phyloP scores from a whole-genome alignment of 2,329 filamentous ascomycete species.

The Phyllosticta paracitricarpa region DNA sequence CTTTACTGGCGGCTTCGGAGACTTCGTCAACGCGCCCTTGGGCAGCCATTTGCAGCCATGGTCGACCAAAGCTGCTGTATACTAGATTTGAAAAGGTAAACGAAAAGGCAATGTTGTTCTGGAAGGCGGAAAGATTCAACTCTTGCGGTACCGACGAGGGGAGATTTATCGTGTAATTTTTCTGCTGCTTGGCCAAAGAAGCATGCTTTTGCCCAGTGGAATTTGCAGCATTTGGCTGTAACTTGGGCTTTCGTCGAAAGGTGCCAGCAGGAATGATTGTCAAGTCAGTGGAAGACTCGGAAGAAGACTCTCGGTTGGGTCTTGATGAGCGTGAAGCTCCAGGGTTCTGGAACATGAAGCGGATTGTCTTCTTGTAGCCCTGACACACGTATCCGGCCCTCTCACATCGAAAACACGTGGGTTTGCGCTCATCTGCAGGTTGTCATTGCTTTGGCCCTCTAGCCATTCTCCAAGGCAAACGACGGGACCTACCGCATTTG shows the following conservation, averaged over 20 bases:
- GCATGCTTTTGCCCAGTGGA: background rate
- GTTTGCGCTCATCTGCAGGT: conserved; percentile 13
- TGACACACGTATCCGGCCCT: conserved; percentile 13
- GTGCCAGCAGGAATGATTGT: background rate
- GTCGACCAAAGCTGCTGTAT: conserved; percentile 13
- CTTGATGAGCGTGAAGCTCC: background rate
- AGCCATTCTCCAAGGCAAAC: background rate
- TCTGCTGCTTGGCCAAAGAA: background rate
- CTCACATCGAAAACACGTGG: conserved; percentile 13
- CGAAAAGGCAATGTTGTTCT: conserved; percentile 12
- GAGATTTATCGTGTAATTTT: background rate
- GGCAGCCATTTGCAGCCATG: conserved; percentile 13
- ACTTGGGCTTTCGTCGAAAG: background rate
- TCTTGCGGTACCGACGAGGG: conserved; percentile 6
- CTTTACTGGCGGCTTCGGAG: conserved; percentile 10
- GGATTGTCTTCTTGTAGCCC: conserved; percentile 13
- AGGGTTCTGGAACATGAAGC: conserved; percentile 11
- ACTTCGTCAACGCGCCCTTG: conserved; percentile 8
- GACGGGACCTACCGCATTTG: conserved; percentile 10
- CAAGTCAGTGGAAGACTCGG: background rate
- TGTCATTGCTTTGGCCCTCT: background rate
- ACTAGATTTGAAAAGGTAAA: conserved; percentile 14
- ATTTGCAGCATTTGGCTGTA: background rate
- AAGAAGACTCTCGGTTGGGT: background rate
- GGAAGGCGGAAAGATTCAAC: conserved; percentile 12